Percentiles rank a stretch among this genome's conserved stretches.
Conservation (phyloP, 768 basidiomycete species). For the Boletus barrowsii region DNA sequence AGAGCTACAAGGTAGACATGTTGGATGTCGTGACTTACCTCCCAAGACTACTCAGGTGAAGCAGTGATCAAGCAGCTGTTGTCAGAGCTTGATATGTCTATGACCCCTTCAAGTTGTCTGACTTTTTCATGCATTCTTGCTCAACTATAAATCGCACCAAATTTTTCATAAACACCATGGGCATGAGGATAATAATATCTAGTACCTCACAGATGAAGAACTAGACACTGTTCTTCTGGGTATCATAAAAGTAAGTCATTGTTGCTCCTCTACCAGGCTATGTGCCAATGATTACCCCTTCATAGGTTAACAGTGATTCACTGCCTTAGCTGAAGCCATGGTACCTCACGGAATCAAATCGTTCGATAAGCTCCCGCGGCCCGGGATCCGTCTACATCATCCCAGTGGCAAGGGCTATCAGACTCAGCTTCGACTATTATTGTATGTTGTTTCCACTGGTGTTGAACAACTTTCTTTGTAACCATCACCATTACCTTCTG, state of each 20-base stretch:
- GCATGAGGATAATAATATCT: constrained; percentile 93
- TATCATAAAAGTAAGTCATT: constrained; percentile 72
- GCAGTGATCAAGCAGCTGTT: too few relatives aligned
- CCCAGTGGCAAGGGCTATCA: constrained; percentile 68
- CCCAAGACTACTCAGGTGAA: too few relatives aligned
- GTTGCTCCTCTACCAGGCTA: constrained; percentile 94
- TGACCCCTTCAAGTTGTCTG: too few relatives aligned
- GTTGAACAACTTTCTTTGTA: constrained; percentile 1
- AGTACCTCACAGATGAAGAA: constrained; percentile 93
- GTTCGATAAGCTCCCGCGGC: constrained; percentile 87
- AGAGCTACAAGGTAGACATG: too few relatives aligned
- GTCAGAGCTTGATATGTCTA: too few relatives aligned
- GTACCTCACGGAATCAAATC: constrained; percentile 99
- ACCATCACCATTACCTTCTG: constrained; percentile 29
- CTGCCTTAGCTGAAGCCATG: constrained; percentile 93
- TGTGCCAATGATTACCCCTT: constrained; percentile 65
- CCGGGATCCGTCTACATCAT: constrained; percentile 69
- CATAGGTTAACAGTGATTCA: constrained; percentile 66
- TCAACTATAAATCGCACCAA: too few relatives aligned
- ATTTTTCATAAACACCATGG: too few relatives aligned
- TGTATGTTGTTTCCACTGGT: too few relatives aligned
- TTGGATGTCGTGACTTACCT: too few relatives aligned
- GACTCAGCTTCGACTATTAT: constrained; percentile 19
- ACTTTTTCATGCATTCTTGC: too few relatives aligned
- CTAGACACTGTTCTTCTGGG: constrained; percentile 85